Evolutionary conservation across 768 basidiomycete genomes (phyloP), one percentile per base, ranked within the genome.

Genomic region (Epithele typhae): DNA sequence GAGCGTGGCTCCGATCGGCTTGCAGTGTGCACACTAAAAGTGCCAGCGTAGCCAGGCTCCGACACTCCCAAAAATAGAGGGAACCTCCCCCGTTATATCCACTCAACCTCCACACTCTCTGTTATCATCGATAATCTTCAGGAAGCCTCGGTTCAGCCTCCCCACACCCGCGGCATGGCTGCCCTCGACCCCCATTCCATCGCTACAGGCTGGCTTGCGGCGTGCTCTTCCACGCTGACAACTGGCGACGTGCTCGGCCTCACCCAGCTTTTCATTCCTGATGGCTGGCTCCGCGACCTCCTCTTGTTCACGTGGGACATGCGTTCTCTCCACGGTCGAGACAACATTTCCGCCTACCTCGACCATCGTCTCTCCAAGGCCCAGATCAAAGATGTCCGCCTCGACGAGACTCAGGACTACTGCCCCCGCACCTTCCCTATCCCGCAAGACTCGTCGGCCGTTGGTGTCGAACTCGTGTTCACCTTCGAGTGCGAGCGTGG

Each of bases 221-320:
- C 38, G 14, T 66, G 66, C 45, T 49, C 57, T 18, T 23, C 24
- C 4, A 54, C 53, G 11, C 22, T 67, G 10, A 22, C 42, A 17
- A 33, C 56, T 19, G 53, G 43, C 0, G 58, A 70, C 38, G 43
- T 55, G 4, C 44, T 57, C 5, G 59, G 49, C 3, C 49, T 64
- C 5, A 49, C 51, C 0, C 48, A 60, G 12, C 44, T 46, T 7
- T 68, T 74, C 53, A 60, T 64, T 3, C 58, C 64, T 0, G 46
- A 60, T 25, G 73, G 72, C 9, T 74, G 64, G 61, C 62, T 73
- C 23, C 61, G 71, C 6, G 73, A 77, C 51, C 43, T 71, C 30
- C 65, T 76, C 39, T 59, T 65, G 9, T 71, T 77, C 53, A 66
- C 66, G 1, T 76, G 74, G 74, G 63, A 70, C 51, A 63, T 62